These are phyloP conservation scores for Paramecium primaurelia DNA, from an alignment of 73 alveolate genomes.

Conservation along the genomic window DNA sequence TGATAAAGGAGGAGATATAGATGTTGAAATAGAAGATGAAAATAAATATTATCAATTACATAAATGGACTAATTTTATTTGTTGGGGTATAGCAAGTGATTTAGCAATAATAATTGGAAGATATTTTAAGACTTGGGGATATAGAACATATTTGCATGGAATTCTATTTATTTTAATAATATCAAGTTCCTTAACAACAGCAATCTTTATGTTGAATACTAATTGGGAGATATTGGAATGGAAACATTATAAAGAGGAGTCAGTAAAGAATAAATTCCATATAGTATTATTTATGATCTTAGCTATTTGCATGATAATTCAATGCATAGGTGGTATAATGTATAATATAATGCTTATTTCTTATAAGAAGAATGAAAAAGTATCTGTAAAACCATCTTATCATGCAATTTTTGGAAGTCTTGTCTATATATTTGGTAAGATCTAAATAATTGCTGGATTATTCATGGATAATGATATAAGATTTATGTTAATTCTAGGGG, in stretches of 20 bases:
- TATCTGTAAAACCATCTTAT: not conserved
- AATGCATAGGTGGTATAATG: not conserved
- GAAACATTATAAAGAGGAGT: not conserved
- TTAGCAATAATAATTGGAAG: not conserved
- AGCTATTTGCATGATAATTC: not conserved
- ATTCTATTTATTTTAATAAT: not conserved
- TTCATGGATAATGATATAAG: not conserved
- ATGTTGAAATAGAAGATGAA: not conserved
- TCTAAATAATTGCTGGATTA: not conserved
- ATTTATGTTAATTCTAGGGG: not conserved
- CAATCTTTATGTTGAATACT: not conserved
- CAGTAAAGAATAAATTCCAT: not conserved
- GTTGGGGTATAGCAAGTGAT: no score
- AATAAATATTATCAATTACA: not conserved
- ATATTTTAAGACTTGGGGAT: not conserved
- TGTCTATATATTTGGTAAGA: not conserved
- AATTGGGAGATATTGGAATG: not conserved
- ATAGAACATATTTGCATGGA: not conserved
- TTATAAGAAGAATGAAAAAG: not conserved
- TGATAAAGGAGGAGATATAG: not conserved
- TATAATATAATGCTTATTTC: not conserved
- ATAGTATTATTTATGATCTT: not conserved
- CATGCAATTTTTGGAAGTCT: not conserved
- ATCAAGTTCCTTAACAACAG: not conserved
- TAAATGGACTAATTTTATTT: not conserved